Conservation (phyloP, 257 asterid species). For the Solanum appendiculatum region DNA sequence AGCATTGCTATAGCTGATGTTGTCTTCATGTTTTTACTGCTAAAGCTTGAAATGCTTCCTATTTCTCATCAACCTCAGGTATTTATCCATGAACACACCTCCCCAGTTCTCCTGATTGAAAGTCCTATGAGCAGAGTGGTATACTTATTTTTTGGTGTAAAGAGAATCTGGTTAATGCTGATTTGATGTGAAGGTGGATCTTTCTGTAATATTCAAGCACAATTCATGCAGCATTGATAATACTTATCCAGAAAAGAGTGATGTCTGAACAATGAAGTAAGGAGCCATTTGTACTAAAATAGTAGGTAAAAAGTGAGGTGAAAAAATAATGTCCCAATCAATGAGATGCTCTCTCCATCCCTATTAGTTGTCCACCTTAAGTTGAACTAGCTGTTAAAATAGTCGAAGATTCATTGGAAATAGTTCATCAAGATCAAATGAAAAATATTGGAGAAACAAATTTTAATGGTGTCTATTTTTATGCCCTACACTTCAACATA, state of each 20-base stretch:
- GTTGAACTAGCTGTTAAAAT: too few relatives aligned
- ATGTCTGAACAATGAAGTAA: background rate
- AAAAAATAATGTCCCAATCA: too few relatives aligned
- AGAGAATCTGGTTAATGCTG: background rate
- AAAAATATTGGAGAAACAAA: too few relatives aligned
- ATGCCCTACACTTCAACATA: too few relatives aligned
- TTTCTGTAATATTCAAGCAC: background rate
- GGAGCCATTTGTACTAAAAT: background rate
- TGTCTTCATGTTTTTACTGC: background rate
- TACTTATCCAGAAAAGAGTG: background rate
- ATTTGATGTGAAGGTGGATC: background rate
- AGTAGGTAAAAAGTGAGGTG: too few relatives aligned
- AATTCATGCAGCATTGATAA: background rate
- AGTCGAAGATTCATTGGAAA: too few relatives aligned
- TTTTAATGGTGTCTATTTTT: too few relatives aligned
- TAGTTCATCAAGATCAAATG: too few relatives aligned
- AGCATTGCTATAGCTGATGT: background rate
- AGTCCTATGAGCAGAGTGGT: background rate
- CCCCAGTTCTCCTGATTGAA: background rate
- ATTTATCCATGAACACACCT: background rate
- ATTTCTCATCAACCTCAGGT: background rate
- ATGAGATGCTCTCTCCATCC: background rate
- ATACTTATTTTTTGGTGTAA: background rate
- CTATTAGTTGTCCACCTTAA: background rate
- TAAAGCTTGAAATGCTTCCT: background rate